Base-by-base conservation (phyloP, 2,329 filamentous ascomycete genomes). In the Trichophyton benhamiae region DNA sequence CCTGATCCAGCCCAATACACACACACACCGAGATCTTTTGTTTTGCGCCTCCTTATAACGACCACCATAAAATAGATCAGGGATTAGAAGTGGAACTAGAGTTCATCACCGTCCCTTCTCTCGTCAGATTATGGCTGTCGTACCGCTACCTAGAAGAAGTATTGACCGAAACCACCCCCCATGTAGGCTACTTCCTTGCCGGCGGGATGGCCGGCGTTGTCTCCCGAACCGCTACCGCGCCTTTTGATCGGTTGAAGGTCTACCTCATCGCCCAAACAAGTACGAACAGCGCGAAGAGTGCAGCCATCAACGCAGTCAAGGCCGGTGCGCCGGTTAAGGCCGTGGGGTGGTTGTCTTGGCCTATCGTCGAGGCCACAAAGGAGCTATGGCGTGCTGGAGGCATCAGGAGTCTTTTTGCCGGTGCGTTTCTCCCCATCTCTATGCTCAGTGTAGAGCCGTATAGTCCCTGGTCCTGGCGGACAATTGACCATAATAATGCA, bases 241-340 rank as follows among this genome's bases (percentile, higher is more conserved):
- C 94, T 63, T 86, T 99, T 75, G 94, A 99, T 78, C 90, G 94
- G 68, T 80, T 99, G 63, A 97, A 97, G 78, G 94, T 99, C 66
- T 97, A 95, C 74, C 83, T 99, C 60, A 94, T 99, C 69, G 92
- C 95, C 60, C 92, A 95, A 75, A 95, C 90, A 62, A 82, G 80
- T 65, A 77, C 80, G 61, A 36, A 15, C 17, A 81, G 80, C 62
- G 70, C 82, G 66, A 77, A 79, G 68, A 48, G 59, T 42, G 80
- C 83, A 62, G 83, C 84, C 8, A 74, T 87, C 53, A 75, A 82
- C 61, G 87, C 88, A 13, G 83, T 84, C 2, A 91, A 88, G 71
- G 81, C 84, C 62, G 90, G 89, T 33, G 82, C 84, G 53, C 79
- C 87, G 1, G 65, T 88, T 9, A 75, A 79, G 63, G 88, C 87